A percentile compares a stretch with the other conserved stretches of the same genome.
Conservation (phyloP, 176 grass and related monocot species). For the Stipa capillata region DNA sequence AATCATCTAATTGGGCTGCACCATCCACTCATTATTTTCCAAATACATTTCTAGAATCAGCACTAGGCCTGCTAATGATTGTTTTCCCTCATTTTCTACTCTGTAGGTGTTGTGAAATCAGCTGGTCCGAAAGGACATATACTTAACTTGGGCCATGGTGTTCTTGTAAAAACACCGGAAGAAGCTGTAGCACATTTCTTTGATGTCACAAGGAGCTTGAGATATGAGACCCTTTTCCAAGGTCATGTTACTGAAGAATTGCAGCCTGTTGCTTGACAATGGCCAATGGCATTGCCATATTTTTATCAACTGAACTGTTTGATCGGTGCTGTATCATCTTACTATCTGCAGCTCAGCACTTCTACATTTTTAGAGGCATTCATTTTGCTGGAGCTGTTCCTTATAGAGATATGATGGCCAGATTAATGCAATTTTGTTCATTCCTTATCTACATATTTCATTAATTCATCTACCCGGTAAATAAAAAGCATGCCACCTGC, state of each 20-base stretch:
- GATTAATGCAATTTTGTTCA: slow-evolving; percentile 10
- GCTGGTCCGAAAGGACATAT: slow-evolving; percentile 89
- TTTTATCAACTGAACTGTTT: no score
- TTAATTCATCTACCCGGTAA: neutral
- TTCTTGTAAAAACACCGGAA: slow-evolving; percentile 84
- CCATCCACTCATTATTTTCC: neutral
- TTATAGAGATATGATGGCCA: slow-evolving; percentile 26
- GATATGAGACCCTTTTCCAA: slow-evolving; percentile 81
- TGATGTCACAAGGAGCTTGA: slow-evolving; percentile 81
- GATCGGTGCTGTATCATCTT: no score
- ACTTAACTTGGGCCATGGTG: slow-evolving; percentile 90
- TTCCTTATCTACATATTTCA: neutral
- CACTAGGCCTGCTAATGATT: slow-evolving; percentile 7
- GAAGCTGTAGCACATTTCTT: slow-evolving; percentile 96
- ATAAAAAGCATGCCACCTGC: neutral
- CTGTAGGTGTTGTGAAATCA: slow-evolving; percentile 81
- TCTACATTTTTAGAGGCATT: neutral
- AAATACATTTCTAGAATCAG: neutral
- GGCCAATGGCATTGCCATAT: neutral
- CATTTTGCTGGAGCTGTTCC: neutral
- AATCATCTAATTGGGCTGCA: neutral
- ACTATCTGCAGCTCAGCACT: neutral
- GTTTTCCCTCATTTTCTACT: neutral
- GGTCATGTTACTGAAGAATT: slow-evolving; percentile 51
- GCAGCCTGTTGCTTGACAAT: slow-evolving; percentile 40